Evolutionary conservation across 2,329 filamentous ascomycete species (phyloP).

Genomic region (Bipolaris bicolor): DNA sequence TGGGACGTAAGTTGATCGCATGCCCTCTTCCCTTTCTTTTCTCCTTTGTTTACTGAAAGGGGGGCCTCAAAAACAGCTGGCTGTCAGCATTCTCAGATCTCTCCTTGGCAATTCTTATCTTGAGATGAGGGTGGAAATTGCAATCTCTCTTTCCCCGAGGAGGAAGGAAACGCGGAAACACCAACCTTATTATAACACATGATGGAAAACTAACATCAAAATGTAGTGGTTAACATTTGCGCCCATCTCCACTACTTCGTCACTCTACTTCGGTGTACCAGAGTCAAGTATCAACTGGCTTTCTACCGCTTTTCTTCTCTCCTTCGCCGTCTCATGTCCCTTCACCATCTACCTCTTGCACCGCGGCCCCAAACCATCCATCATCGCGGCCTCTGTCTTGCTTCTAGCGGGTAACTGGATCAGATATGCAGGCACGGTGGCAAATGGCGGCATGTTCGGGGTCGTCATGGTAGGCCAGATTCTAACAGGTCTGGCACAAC

Average conservation of each 20-base stretch:
- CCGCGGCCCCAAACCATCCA: conserved; percentile 77
- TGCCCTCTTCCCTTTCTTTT: conserved; percentile 5
- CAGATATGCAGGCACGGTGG: conserved; percentile 73
- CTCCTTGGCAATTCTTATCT: too few relatives aligned
- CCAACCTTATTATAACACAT: background rate
- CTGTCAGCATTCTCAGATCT: background rate
- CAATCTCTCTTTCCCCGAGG: too few relatives aligned
- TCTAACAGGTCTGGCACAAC: conserved; percentile 85
- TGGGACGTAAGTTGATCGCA: conserved; percentile 79
- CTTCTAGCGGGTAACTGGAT: conserved; percentile 89
- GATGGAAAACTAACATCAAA: background rate
- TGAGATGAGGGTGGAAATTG: too few relatives aligned
- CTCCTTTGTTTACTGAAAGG: background rate
- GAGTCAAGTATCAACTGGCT: conserved; percentile 90
- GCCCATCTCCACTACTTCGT: conserved; percentile 75
- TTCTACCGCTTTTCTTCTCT: conserved; percentile 83
- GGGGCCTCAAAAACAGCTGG: background rate
- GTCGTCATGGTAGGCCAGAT: conserved; percentile 91
- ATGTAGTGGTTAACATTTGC: conserved; percentile 88
- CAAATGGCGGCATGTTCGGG: conserved; percentile 68
- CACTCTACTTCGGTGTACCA: conserved; percentile 75
- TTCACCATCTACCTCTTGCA: conserved; percentile 76
- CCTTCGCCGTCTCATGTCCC: conserved; percentile 77
- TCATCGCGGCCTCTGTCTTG: conserved; percentile 74
- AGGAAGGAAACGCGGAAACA: background rate